A percentile compares a stretch with the other conserved stretches of the same genome.
phyloP scores from a whole-genome alignment of 2,329 filamentous ascomycete species.

The Talaromyces sp. region DNA sequence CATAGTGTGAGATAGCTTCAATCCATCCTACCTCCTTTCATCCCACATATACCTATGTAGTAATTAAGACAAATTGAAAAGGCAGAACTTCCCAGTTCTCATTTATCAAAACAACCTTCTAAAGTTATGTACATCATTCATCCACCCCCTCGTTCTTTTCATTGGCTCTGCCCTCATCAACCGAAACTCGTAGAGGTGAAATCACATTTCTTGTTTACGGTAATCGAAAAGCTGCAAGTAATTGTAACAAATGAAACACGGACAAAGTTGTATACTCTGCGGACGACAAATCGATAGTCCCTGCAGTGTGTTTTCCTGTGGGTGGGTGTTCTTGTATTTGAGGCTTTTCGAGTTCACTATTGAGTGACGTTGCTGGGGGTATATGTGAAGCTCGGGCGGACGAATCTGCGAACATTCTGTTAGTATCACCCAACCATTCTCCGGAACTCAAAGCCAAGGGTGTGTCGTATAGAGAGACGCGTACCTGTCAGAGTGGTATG shows the following conservation, averaged over 20 bases:
- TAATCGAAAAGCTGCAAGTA: not conserved
- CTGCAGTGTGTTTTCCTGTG: not conserved
- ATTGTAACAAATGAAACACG: constrained; percentile 2
- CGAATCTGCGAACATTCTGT: constrained; percentile 57
- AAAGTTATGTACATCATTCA: constrained; percentile 1
- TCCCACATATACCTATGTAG: not conserved
- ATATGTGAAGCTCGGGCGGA: constrained; percentile 75
- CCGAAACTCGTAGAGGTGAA: not conserved
- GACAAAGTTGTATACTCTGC: not conserved
- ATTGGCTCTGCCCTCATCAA: not conserved
- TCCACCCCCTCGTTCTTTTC: not conserved
- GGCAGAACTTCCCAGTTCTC: not conserved
- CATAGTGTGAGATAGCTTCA: not conserved
- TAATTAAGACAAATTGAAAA: not conserved
- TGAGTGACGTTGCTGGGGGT: constrained; percentile 64
- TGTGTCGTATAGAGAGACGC: constrained; percentile 31
- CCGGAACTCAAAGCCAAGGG: not conserved
- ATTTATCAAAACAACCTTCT: constrained; percentile 6
- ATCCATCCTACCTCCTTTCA: not conserved
- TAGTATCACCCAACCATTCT: not conserved
- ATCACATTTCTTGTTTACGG: not conserved
- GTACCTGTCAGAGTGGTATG: constrained; percentile 87
- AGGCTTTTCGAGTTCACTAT: constrained; percentile 38
- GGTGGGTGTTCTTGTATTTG: not conserved
- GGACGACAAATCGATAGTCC: not conserved